Evolutionary conservation across 31 red algal genomes (phyloP).

Genomic region (Endocladia muricata): DNA sequence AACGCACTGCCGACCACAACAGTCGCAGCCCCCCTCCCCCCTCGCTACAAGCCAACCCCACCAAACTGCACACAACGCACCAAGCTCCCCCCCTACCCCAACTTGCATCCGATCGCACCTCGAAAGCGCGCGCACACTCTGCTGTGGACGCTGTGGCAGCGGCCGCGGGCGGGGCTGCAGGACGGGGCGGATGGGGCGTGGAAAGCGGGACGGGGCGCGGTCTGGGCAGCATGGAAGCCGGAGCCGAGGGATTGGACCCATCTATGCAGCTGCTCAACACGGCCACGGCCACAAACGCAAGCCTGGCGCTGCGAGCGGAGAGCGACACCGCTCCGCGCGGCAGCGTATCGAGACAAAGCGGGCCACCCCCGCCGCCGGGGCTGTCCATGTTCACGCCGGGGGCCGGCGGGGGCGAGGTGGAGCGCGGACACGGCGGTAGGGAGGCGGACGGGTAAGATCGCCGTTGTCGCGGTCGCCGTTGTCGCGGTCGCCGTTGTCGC

Average conservation of each 20-base stretch:
- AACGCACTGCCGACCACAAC: no score
- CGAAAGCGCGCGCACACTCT: no score
- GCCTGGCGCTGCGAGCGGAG: neutral
- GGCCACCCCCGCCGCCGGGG: slow-evolving; percentile 13
- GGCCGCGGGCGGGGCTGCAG: neutral
- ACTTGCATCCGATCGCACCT: no score
- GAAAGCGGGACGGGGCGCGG: neutral
- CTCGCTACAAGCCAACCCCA: no score
- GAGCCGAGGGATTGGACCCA: slow-evolving; percentile 10
- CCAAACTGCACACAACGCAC: no score
- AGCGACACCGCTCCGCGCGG: neutral
- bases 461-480: no score
- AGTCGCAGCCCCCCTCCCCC: no score
- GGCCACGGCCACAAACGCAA: slow-evolving; percentile 2
- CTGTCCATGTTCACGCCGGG: slow-evolving; percentile 15
- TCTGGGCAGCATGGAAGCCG: slow-evolving; percentile 6
- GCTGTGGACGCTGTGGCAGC: neutral
- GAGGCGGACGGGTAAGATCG: no score
- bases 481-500: no score
- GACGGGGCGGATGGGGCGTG: slow-evolving; percentile 31
- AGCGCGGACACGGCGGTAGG: no score
- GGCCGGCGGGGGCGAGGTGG: no score
- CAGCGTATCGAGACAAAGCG: neutral
- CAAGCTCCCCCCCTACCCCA: no score
- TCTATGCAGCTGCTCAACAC: neutral